Evolutionary conservation across 2,329 filamentous ascomycete species (phyloP), one percentile per base, ranked within the genome.

Genomic region (Fusarium heterosporum): DNA sequence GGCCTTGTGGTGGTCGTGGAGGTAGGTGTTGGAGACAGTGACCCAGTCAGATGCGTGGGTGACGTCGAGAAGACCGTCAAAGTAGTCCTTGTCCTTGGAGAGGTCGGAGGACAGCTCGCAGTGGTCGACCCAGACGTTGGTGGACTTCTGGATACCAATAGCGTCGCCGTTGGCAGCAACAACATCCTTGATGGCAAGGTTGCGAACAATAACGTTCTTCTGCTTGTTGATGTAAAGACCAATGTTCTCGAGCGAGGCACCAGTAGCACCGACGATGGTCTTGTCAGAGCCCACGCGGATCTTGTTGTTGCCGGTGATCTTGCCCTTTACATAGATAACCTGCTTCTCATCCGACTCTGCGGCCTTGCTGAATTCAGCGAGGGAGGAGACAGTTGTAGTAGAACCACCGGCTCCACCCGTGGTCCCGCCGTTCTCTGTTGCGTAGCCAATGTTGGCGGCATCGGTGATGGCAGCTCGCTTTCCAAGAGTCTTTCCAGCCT

Each of bases 51-150:
- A 80, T 45, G 81, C 89, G 77, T 90, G 89, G 48, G 84, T 89
- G 49, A 84, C 78, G 70, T 91, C 89, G 45, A 88, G 78, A 3
- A 91, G 83, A 30, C 89, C 89, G 56, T 91, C 89, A 73, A 89
- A 91, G 79, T 85, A 89, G 79, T 92, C 88, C 79, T 91, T 91
- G 80, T 83, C 87, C 73, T 86, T 80, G 70, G 83, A 79, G 32
- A 75, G 73, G 77, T 90, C 84, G 25, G 85, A 87, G 6, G 84
- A 87, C 22, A 91, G 81, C 66, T 91, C 89, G 74, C 83, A 82
- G 79, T 91, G 89, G 78, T 91, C 89, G 48, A 91, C 79, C 89
- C 89, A 91, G 72, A 88, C 81, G 66, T 89, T 88, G 57, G 75
- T 85, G 48, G 84, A 82, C 13, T 73, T 75, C 75, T 89, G 84